Percentiles rank a stretch among this genome's conserved stretches.
phyloP scores from a whole-genome alignment of 2,329 filamentous ascomycete species.

The Alternaria conjuncta region DNA sequence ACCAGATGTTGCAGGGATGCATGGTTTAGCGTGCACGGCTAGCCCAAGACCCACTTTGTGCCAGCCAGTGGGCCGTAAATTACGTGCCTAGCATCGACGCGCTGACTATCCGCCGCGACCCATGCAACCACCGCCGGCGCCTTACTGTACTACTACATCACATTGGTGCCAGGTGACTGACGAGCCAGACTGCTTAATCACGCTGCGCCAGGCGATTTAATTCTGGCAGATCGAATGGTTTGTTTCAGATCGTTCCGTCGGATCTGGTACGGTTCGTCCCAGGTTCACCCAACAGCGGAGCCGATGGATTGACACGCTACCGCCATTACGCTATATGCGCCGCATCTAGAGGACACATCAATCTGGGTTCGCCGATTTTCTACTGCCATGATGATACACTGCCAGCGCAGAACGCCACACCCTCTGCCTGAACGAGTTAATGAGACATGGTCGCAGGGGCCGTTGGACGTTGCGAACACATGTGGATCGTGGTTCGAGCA shows the following conservation, averaged over 20 bases:
- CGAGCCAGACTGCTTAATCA: not conserved
- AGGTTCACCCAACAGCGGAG: slow-evolving; percentile 31
- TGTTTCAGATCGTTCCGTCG: slow-evolving; percentile 9
- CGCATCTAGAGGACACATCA: slow-evolving; percentile 23
- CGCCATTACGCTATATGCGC: slow-evolving; percentile 20
- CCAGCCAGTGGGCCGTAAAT: slow-evolving; percentile 17
- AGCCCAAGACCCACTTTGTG: slow-evolving; percentile 8
- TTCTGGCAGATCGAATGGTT: not conserved
- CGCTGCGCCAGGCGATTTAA: not conserved
- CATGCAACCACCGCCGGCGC: not conserved
- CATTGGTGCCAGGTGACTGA: not conserved
- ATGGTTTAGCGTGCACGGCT: not conserved
- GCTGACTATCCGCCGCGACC: slow-evolving; percentile 13
- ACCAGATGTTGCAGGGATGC: slow-evolving; percentile 9
- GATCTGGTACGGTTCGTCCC: slow-evolving; percentile 31
- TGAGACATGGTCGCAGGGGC: not conserved
- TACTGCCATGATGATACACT: not conserved
- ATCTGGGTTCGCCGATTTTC: slow-evolving; percentile 10
- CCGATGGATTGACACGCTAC: slow-evolving; percentile 18
- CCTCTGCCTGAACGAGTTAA: not conserved
- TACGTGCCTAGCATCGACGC: slow-evolving; percentile 21
- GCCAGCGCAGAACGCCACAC: not conserved
- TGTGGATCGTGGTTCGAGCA: not conserved
- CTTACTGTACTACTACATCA: not conserved
- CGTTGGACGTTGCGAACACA: not conserved